Evolutionary conservation across 1,284 basidiomycete species (phyloP).

Genomic region (Leccinum glutinopallens): DNA sequence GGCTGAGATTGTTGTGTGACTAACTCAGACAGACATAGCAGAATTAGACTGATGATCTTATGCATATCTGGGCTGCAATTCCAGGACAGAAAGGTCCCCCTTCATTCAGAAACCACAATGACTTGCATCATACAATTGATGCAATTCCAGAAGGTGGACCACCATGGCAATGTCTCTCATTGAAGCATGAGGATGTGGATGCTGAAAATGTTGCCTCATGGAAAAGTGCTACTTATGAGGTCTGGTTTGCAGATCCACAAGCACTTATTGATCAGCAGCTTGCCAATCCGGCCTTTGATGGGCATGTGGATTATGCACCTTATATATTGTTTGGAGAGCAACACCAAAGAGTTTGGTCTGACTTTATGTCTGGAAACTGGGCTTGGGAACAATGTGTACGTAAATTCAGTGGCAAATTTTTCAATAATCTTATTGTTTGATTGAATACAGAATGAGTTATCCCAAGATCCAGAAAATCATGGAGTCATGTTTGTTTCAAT

Average conservation of each 20-base stretch:
- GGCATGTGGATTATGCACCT: background rate
- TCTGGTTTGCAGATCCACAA: background rate
- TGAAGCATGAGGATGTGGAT: background rate
- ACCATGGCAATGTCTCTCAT: background rate
- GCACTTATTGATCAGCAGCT: background rate
- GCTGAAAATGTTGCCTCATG: background rate
- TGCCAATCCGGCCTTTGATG: background rate
- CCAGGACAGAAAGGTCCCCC: background rate
- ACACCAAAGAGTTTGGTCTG: background rate
- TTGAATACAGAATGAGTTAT: background rate
- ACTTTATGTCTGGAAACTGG: slow-evolving; percentile 1
- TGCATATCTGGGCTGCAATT: background rate
- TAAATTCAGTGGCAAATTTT: background rate
- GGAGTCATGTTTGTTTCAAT: slow-evolving; percentile 6
- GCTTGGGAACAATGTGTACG: background rate
- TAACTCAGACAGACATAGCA: no score
- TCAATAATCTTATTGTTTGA: background rate
- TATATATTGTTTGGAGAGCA: background rate
- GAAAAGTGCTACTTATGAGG: background rate
- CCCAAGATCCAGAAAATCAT: background rate
- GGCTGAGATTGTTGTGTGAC: no score
- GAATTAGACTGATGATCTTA: background rate
- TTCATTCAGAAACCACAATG: background rate
- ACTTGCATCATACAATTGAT: background rate
- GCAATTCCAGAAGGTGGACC: background rate